Evolutionary conservation across 2,329 filamentous ascomycete species (phyloP), one percentile per base, ranked within the genome.

Genomic region (Penicillium sp.): DNA sequence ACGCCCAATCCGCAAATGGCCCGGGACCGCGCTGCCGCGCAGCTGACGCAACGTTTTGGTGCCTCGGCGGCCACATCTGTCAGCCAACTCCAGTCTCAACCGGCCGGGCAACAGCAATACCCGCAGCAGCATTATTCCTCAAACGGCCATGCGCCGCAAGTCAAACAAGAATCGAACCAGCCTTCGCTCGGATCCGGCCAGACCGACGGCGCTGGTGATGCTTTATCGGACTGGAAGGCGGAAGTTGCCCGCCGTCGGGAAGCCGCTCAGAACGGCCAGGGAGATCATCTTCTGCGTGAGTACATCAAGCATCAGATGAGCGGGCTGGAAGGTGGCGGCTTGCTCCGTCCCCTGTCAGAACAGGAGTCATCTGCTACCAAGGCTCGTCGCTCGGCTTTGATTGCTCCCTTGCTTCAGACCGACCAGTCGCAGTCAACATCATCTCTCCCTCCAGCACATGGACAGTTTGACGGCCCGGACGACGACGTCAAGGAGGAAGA

Each of bases 141-240:
- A 27, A 69, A 64, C 62, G 59, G 63, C 63, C 68, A 71, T 39
- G 55, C 67, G 37, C 73, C 71, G 38, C 71, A 71, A 36, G 67
- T 73, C 39, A 72, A 71, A 45, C 67, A 67, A 45, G 65, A 66
- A 44, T 62, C 65, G 24, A 57, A 63, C 9, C 67, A 67, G 51
- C 66, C 70, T 26, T 71, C 70, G 11, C 58, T 76, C 44, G 66
- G 69, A 42, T 73, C 74, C 41, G 70, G 82, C 25, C 87, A 96
- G 66, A 85, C 85, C 11, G 91, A 97, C 63, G 91, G 90, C 43
- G 73, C 86, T 29, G 75, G 69, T 41, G 85, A 77, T 48, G 76
- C 78, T 3, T 68, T 81, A 37, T 79, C 80, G 4, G 75, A 81
- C 39, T 76, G 74, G 73, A 71, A 73, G 46, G 63, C 66, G 5